Percentiles rank a stretch among this genome's conserved stretches.
These are phyloP conservation scores for Ascochyta koolunga DNA, from an alignment of 2,329 filamentous ascomycete genomes.

Conservation along the genomic window DNA sequence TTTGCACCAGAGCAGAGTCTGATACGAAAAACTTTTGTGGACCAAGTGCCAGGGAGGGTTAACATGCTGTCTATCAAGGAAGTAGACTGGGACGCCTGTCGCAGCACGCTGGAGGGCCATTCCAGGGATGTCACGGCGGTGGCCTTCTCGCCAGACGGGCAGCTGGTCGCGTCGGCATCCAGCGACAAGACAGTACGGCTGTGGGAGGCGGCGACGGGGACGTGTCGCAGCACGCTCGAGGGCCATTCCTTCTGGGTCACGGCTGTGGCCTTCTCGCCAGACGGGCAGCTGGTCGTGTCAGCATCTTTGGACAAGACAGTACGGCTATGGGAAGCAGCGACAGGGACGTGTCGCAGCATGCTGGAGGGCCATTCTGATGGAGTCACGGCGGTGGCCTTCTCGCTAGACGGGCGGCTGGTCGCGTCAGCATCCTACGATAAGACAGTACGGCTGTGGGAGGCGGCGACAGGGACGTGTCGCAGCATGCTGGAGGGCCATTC, in stretches of 20 bases:
- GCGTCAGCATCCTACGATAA: slow-evolving; percentile 11
- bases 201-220: too few species aligned
- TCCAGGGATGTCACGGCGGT: neutral
- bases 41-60: slow-evolving; percentile 4
- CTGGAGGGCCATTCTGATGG: too few species aligned
- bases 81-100: slow-evolving; percentile 17
- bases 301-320: neutral
- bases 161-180: too few species aligned
- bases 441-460: too few species aligned
- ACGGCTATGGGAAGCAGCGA: neutral
- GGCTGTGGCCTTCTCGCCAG: too few species aligned
- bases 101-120: neutral
- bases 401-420: neutral
- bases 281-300: neutral
- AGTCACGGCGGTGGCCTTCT: too few species aligned
- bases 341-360: too few species aligned
- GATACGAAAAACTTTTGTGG: slow-evolving; percentile 15
- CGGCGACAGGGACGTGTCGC: too few species aligned
- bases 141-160: neutral
- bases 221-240: neutral
- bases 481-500: too few species aligned
- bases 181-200: too few species aligned
- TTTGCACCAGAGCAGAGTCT: slow-evolving; percentile 40
- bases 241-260: too few species aligned
- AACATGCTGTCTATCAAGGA: slow-evolving; percentile 12